Evolutionary conservation across 345 rosid species (phyloP).

Genomic region (Populus davidiana): DNA sequence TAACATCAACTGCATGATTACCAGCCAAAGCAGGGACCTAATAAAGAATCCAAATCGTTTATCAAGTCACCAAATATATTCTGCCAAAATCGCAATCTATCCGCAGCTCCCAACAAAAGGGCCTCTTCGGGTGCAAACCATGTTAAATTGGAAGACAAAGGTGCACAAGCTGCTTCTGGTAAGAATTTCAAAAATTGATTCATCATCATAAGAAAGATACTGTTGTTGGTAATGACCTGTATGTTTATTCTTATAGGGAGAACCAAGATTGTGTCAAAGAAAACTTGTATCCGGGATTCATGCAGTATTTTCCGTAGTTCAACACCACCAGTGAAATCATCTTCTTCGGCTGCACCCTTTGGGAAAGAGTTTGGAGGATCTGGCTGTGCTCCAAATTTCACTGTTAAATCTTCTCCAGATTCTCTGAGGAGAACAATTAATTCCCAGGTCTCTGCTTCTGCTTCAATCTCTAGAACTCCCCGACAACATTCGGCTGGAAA

Average conservation of each 20-base stretch:
- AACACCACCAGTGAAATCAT: constrained; percentile 15
- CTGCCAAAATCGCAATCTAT: constrained; percentile 4
- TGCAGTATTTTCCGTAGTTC: constrained; percentile 5
- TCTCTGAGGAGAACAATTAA: constrained; percentile 22
- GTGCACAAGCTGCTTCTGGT: constrained; percentile 30
- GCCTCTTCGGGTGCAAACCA: constrained; percentile 26
- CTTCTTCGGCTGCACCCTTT: constrained; percentile 20
- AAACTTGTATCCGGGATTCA: constrained; percentile 23
- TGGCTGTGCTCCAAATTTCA: constrained; percentile 1
- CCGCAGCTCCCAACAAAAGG: constrained; percentile 20
- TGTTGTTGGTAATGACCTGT: background rate
- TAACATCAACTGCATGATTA: constrained; percentile 14
- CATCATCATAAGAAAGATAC: background rate
- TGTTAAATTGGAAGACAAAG: constrained; percentile 20
- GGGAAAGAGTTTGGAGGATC: constrained; percentile 4
- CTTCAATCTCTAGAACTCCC: constrained; percentile 24
- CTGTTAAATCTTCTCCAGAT: constrained; percentile 21
- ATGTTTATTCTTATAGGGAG: constrained; percentile 25
- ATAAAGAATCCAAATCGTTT: constrained; percentile 17
- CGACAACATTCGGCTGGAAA: constrained; percentile 9
- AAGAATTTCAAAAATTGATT: background rate
- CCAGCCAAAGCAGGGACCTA: constrained; percentile 16
- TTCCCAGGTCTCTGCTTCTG: constrained; percentile 6
- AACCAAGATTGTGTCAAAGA: constrained; percentile 15
- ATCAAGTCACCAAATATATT: constrained; percentile 26